Evolutionary conservation across 495 filamentous ascomycete species (phyloP).

Genomic region (Podospora anserina): DNA sequence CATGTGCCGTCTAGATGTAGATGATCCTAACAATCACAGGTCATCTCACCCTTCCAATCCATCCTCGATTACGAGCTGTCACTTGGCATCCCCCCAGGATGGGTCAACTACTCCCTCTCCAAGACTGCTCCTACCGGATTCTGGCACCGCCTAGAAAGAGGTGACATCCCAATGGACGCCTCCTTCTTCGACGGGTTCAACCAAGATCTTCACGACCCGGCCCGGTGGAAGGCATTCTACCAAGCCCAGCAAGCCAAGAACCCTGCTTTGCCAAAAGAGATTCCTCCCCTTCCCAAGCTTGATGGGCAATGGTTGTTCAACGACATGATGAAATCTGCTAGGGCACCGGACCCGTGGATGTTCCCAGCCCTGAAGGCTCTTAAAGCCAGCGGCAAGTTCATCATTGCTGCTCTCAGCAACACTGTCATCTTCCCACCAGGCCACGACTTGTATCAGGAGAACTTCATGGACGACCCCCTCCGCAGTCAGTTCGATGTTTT

Average conservation of each 20-base stretch:
- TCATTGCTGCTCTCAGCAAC: constrained; percentile 82
- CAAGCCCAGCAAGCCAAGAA: constrained; percentile 34
- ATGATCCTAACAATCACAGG: constrained; percentile 49
- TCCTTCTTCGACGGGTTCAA: constrained; percentile 77
- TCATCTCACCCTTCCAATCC: constrained; percentile 85
- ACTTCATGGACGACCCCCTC: constrained; percentile 47
- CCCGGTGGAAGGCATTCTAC: constrained; percentile 60
- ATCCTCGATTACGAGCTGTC: constrained; percentile 84
- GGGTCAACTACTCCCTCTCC: constrained; percentile 87
- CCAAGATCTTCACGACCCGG: constrained; percentile 61
- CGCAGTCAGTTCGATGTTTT: constrained; percentile 73
- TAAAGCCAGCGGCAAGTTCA: constrained; percentile 58
- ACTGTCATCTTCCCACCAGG: constrained; percentile 75
- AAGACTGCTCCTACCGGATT: constrained; percentile 70
- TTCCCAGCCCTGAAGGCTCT: constrained; percentile 75
- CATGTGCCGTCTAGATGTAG: neutral
- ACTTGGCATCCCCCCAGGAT: constrained; percentile 74
- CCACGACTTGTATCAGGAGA: constrained; percentile 50
- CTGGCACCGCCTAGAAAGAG: constrained; percentile 82
- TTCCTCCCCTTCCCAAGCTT: constrained; percentile 66
- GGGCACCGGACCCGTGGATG: constrained; percentile 78
- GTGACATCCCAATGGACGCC: constrained; percentile 66
- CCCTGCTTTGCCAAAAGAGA: constrained; percentile 30
- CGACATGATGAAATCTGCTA: constrained; percentile 81
- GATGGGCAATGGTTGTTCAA: constrained; percentile 82